phyloP scores from a whole-genome alignment of 2,329 filamentous ascomycete genomes.

The Colletotrichum liaoningense region DNA sequence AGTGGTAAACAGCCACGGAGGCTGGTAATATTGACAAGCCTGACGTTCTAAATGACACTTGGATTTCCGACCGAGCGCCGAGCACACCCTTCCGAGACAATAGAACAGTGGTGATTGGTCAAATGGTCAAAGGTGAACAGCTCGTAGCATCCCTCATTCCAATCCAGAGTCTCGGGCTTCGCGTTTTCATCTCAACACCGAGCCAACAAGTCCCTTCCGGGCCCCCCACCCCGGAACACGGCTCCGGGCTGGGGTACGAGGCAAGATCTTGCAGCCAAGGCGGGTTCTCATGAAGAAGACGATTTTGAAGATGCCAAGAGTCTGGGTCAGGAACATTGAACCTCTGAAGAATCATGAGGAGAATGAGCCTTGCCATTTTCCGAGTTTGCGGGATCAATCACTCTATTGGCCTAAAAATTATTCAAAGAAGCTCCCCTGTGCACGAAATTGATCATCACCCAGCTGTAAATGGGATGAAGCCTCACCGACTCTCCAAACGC shows the following conservation, averaged over 20 bases:
- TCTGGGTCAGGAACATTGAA: neutral
- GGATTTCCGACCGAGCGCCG: conserved; percentile 25
- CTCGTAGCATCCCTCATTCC: neutral
- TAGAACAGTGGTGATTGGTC: neutral
- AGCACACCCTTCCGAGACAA: conserved; percentile 11
- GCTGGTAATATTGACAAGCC: neutral
- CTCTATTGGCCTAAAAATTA: neutral
- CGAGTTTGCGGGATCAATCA: neutral
- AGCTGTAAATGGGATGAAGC: neutral
- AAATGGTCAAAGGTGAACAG: neutral
- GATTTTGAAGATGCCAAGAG: neutral
- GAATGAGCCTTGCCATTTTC: neutral
- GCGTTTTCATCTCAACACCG: conserved; percentile 30
- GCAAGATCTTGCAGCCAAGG: neutral
- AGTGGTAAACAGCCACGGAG: neutral
- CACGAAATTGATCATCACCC: too few species aligned
- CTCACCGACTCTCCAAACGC: conserved; percentile 1
- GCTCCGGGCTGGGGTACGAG: neutral
- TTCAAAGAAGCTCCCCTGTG: neutral
- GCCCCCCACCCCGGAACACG: conserved; percentile 9
- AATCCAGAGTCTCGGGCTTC: conserved; percentile 17
- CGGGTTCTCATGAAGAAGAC: neutral
- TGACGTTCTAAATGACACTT: neutral
- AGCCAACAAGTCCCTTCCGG: conserved; percentile 1
- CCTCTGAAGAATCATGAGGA: neutral